Percentiles rank a stretch among this genome's conserved stretches.
Evolutionary conservation across 768 basidiomycete species (phyloP).

Genomic region (Boletus sp.): DNA sequence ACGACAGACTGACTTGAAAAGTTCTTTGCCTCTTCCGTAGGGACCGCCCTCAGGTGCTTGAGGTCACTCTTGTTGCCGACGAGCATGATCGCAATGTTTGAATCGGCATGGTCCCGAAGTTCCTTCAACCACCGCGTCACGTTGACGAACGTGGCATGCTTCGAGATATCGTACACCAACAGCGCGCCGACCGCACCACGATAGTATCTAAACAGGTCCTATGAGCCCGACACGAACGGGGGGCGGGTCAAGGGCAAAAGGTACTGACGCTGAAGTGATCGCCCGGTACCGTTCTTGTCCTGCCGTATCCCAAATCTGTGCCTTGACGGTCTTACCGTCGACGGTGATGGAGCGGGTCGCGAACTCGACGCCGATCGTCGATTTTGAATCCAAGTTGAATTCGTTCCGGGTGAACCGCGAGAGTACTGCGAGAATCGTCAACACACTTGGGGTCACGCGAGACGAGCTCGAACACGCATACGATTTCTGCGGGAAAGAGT

Average conservation of each 20-base stretch:
- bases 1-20: slow-evolving; percentile 68
- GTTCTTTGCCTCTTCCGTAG: slow-evolving; percentile 94
- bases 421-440: slow-evolving; percentile 62
- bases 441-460: not conserved
- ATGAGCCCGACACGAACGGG: not conserved
- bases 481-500: slow-evolving; percentile 30
- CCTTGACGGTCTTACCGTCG: slow-evolving; percentile 97
- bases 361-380: slow-evolving; percentile 99
- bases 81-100: slow-evolving; percentile 93
- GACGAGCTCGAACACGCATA: slow-evolving; percentile 17
- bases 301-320: slow-evolving; percentile 99
- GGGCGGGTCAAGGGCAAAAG: slow-evolving; percentile 1
- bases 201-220: slow-evolving; percentile 67
- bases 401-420: slow-evolving; percentile 99
- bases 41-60: slow-evolving; percentile 93
- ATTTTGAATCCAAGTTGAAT: slow-evolving; percentile 99
- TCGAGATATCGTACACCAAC: slow-evolving; percentile 92
- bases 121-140: slow-evolving; percentile 97
- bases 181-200: slow-evolving; percentile 94
- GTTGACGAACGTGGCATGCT: slow-evolving; percentile 91
- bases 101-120: slow-evolving; percentile 90
- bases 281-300: slow-evolving; percentile 98
- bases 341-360: slow-evolving; percentile 93
- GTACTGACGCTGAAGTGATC: slow-evolving; percentile 87
- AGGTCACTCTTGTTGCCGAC: slow-evolving; percentile 99